These are phyloP conservation scores for Daedalea quercina DNA, from an alignment of 768 basidiomycete genomes.

Conservation along the genomic window DNA sequence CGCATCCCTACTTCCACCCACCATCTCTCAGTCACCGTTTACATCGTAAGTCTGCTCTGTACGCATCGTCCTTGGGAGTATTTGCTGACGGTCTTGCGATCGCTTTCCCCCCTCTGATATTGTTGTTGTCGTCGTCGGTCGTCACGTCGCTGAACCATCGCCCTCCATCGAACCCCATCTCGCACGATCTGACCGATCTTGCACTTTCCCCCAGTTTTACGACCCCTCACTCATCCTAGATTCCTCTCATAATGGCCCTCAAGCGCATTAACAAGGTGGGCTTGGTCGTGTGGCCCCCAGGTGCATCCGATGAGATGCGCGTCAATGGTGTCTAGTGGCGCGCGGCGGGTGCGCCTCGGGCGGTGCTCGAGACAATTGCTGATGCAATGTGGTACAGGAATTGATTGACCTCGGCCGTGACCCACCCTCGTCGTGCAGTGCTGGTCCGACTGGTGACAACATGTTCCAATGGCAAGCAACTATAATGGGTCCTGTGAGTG, in stretches of 20 bases:
- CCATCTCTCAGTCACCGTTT: constrained; percentile 25
- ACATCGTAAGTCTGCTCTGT: constrained; percentile 11
- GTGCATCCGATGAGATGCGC: background rate
- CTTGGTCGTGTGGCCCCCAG: constrained; percentile 10
- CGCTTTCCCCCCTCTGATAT: background rate
- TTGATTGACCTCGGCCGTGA: constrained; percentile 98
- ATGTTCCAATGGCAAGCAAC: constrained; percentile 99
- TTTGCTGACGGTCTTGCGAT: background rate
- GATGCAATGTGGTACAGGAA: constrained; percentile 54
- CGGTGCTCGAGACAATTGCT: background rate
- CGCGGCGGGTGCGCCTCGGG: background rate
- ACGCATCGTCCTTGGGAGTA: constrained; percentile 1
- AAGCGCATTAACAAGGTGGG: constrained; percentile 99
- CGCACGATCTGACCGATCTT: constrained; percentile 32
- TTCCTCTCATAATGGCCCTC: constrained; percentile 65
- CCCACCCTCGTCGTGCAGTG: constrained; percentile 98
- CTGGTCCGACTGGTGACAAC: constrained; percentile 95
- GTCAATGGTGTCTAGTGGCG: constrained; percentile 7
- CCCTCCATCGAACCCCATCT: constrained; percentile 25
- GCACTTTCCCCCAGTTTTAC: constrained; percentile 3
- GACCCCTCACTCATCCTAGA: constrained; percentile 13
- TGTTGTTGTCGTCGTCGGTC: constrained; percentile 1
- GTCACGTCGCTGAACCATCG: constrained; percentile 1
- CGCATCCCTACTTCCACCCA: constrained; percentile 18
- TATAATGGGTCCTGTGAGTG: constrained; percentile 96